Evolutionary conservation across 1,139 yeast species (phyloP).

Genomic region (Blastobotrys petasosporus): DNA sequence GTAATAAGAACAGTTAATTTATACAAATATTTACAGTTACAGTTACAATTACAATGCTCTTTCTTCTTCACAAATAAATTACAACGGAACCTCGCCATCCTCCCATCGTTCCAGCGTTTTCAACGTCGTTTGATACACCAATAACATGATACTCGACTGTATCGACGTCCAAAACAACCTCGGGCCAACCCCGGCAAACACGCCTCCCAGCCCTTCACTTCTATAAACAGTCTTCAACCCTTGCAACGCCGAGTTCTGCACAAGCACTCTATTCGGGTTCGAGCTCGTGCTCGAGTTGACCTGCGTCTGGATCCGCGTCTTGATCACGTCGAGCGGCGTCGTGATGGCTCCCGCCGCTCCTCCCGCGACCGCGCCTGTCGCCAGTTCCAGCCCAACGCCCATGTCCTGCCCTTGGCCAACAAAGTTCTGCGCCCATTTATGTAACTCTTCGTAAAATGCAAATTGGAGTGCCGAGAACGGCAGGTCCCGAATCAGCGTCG

Average conservation of each 20-base stretch:
- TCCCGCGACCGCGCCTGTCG: slow-evolving; percentile 95
- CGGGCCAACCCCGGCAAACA: slow-evolving; percentile 94
- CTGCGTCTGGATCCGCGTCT: slow-evolving; percentile 88
- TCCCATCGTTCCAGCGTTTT: slow-evolving; percentile 20
- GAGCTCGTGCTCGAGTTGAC: slow-evolving; percentile 18
- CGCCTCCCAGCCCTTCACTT: slow-evolving; percentile 70
- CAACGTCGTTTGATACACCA: slow-evolving; percentile 59
- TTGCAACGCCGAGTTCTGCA: slow-evolving; percentile 49
- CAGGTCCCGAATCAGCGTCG: slow-evolving; percentile 81
- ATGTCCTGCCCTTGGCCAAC: slow-evolving; percentile 33
- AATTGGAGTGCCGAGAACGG: slow-evolving; percentile 95
- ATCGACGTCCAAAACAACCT: slow-evolving; percentile 94
- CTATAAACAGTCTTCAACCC: slow-evolving; percentile 65
- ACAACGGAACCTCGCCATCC: too few relatives aligned
- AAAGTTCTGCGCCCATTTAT: slow-evolving; percentile 32
- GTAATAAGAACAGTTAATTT: too few relatives aligned
- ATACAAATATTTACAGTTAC: too few relatives aligned
- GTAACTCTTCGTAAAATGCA: slow-evolving; percentile 86
- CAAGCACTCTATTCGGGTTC: slow-evolving; percentile 10
- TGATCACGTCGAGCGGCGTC: slow-evolving; percentile 86
- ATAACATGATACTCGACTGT: slow-evolving; percentile 90
- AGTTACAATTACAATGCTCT: too few relatives aligned
- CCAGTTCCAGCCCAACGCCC: slow-evolving; percentile 58
- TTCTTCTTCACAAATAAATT: too few relatives aligned
- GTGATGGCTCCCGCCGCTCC: slow-evolving; percentile 86